Evolutionary conservation across 805 yeast species (phyloP), one percentile per base, ranked within the genome.

Genomic region (Saccharomyces paradoxus): DNA sequence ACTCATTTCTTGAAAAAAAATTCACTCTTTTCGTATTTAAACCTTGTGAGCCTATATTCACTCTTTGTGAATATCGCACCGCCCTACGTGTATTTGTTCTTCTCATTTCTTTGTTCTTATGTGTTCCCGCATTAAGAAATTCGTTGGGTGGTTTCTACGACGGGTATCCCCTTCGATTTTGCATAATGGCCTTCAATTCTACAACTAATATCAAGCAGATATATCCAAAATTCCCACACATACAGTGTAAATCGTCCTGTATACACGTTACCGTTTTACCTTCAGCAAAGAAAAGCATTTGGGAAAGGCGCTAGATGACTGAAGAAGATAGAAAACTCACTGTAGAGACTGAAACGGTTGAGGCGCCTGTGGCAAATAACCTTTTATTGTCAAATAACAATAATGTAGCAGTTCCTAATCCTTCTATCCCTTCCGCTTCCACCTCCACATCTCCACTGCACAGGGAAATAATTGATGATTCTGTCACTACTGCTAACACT

Each of bases 261-360:
- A 21, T 17, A 5, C 12, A 37, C 13, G 10, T 6, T 7, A 10
- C 17, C 9, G 5, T 17, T 26, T 14, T 5, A 29, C 17, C 14
- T n/a, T 4, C 6, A 9, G 24, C 44, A 37, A 17, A 8, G 12
- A 4, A 37, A 37, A 17, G 22, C 24, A 37, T 37, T 37, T 37
- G 44, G 44, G 44, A 17, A 37, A 37, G 24, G 44, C 17, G 44
- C 10, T 31, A 28, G 57, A 60, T 57, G 61, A 56, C 56, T 26
- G 65, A 62, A 47, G 69, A 64, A 53, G 60, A 63, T 26, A 69
- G 70, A 50, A 65, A 71, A 24, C 75, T 80, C 75, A 78, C 79
- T 29, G 87, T 82, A 30, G 87, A 82, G 60, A 80, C 84, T 0
- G 87, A 82, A 61, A 81, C 84, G 0, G 84, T 82, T 17, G 77